Percentiles rank a stretch among this genome's conserved stretches.
Conservation (phyloP, 768 basidiomycete species). For the Cyclocybe cylindracea region DNA sequence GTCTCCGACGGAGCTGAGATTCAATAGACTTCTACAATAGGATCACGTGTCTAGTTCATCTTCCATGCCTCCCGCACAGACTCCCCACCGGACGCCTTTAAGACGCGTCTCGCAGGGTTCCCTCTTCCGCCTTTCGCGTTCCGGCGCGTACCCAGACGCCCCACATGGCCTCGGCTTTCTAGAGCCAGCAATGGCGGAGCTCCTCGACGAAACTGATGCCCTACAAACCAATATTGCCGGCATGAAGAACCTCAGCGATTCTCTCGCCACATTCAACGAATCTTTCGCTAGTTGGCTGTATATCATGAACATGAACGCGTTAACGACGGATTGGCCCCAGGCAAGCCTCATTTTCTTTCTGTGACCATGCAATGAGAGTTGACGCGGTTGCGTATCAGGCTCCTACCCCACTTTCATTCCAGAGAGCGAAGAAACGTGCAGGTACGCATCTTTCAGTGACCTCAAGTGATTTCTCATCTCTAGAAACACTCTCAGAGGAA, state of each 20-base stretch:
- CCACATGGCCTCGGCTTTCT: constrained; percentile 78
- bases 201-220: constrained; percentile 85
- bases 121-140: constrained; percentile 81
- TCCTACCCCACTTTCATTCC: constrained; percentile 60
- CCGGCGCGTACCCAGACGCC: constrained; percentile 64
- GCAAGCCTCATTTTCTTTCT: constrained; percentile 34
- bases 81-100: constrained; percentile 79
- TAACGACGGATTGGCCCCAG: constrained; percentile 93
- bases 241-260: constrained; percentile 69
- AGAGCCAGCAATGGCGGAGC: constrained; percentile 80
- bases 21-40: no score
- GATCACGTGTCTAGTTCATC: background rate
- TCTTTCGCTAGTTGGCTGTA: constrained; percentile 91
- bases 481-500: constrained; percentile 42
- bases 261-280: constrained; percentile 88
- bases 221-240: constrained; percentile 76
- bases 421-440: constrained; percentile 58
- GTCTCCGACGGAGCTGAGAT: no score
- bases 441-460: constrained; percentile 36
- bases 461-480: background rate
- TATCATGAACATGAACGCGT: constrained; percentile 91
- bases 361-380: background rate
- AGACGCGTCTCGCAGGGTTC: constrained; percentile 91
- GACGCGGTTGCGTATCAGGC: no score
- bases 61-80: constrained; percentile 31